phyloP scores from a whole-genome alignment of 2,329 filamentous ascomycete species.

The Botrytis paeoniae region DNA sequence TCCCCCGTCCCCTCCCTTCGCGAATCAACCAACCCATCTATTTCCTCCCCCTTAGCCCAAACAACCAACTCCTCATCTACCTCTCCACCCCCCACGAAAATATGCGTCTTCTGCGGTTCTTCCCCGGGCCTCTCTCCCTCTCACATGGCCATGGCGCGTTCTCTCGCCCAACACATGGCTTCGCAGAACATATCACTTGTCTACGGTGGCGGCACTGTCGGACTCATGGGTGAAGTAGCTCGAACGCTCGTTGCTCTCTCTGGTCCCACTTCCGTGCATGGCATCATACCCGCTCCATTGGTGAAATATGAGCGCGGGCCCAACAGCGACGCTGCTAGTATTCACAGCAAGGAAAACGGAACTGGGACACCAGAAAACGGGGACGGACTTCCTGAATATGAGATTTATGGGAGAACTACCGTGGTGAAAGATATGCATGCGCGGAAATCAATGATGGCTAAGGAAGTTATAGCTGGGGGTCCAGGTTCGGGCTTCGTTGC shows the following conservation, averaged over 20 bases:
- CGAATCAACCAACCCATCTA: background rate
- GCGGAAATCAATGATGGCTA: constrained; percentile 89
- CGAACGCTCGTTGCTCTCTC: constrained; percentile 79
- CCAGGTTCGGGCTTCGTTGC: constrained; percentile 87
- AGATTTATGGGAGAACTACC: constrained; percentile 75
- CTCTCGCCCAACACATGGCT: constrained; percentile 72
- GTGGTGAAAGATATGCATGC: constrained; percentile 96
- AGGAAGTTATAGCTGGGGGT: constrained; percentile 77
- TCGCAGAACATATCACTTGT: constrained; percentile 77
- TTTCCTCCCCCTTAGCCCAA: constrained; percentile 11
- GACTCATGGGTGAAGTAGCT: constrained; percentile 93
- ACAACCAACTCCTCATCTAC: constrained; percentile 2
- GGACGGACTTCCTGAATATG: constrained; percentile 42
- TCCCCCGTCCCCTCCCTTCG: constrained; percentile 23
- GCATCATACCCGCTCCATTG: constrained; percentile 86
- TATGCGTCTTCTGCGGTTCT: constrained; percentile 73
- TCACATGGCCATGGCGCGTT: constrained; percentile 67
- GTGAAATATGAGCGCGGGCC: constrained; percentile 72
- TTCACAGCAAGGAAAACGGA: constrained; percentile 25
- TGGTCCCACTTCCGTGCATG: constrained; percentile 80
- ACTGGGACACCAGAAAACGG: constrained; percentile 31
- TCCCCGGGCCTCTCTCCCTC: constrained; percentile 67
- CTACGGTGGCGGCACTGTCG: constrained; percentile 91
- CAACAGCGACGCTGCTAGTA: constrained; percentile 45
- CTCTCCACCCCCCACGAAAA: constrained; percentile 15